Evolutionary conservation across 371 early-diverging fungal species (phyloP).

Genomic region (Hamiltosporidium magnivora): DNA sequence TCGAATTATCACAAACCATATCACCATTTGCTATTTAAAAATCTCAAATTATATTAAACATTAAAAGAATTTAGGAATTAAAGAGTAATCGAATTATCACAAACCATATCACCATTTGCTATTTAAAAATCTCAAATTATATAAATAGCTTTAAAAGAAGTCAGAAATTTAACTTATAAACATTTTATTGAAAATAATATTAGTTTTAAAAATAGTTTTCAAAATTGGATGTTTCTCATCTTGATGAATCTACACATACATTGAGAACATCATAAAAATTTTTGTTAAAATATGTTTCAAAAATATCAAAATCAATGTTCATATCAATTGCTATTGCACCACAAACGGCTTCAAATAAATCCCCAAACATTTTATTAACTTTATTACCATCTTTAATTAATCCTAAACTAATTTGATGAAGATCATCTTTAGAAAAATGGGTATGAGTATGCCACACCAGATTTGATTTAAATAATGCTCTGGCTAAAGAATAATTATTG

Average conservation of each 20-base stretch:
- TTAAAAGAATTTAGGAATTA: no score
- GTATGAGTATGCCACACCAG: constrained; percentile 14
- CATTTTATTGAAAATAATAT: no score
- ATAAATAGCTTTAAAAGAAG: no score
- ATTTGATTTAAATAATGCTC: constrained; percentile 10
- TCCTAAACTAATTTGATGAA: neutral
- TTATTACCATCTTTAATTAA: constrained; percentile 1
- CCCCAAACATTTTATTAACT: constrained; percentile 27
- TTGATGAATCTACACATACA: neutral
- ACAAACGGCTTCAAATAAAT: constrained; percentile 41
- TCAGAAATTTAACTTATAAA: no score
- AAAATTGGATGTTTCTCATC: neutral
- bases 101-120: no score
- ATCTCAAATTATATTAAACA: no score
- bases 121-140: no score
- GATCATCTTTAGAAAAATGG: neutral
- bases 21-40: no score
- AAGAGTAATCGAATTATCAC: no score
- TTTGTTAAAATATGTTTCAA: neutral
- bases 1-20: no score
- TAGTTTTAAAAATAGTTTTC: no score
- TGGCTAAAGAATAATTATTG: constrained; percentile 28
- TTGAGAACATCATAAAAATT: neutral
- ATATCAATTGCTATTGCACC: constrained; percentile 44
- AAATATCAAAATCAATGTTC: constrained; percentile 11